A percentile compares a stretch with the other conserved stretches of the same genome.
These are phyloP conservation scores for Magnusiomyces tetraspermus DNA, from an alignment of 1,139 yeast species.

Conservation along the genomic window DNA sequence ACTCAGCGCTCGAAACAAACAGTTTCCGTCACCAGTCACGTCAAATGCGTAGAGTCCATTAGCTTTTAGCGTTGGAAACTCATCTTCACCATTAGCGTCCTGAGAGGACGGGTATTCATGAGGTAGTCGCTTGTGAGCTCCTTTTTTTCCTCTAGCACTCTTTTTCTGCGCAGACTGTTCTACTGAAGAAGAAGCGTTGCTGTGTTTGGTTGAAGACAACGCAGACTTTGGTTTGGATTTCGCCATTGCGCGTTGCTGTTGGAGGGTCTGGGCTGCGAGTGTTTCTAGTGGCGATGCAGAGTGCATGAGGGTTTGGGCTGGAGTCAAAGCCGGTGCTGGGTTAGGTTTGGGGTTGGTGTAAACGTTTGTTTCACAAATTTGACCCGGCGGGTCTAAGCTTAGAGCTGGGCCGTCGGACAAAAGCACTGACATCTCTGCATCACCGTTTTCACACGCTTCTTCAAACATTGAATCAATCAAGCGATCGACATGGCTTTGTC, in stretches of 20 bases:
- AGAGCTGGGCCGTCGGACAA: not conserved
- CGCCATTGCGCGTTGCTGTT: not conserved
- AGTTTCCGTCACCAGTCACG: constrained; percentile 37
- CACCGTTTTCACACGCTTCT: no score
- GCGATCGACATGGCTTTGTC: not conserved
- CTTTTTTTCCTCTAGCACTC: not conserved
- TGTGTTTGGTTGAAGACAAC: not conserved
- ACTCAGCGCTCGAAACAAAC: constrained; percentile 36
- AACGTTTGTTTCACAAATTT: not conserved
- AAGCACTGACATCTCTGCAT: no score
- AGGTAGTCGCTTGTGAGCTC: no score
- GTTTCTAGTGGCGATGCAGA: constrained; percentile 2
- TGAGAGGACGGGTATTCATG: not conserved
- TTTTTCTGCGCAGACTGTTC: not conserved
- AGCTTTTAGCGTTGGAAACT: constrained; percentile 32
- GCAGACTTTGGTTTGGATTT: not conserved
- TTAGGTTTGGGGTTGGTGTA: not conserved
- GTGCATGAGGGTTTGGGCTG: not conserved
- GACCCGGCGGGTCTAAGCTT: not conserved
- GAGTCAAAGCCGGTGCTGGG: no score
- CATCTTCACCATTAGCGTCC: constrained; percentile 15
- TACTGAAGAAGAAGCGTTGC: not conserved
- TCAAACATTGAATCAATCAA: not conserved
- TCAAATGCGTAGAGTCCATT: constrained; percentile 33
- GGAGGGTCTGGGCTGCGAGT: not conserved